phyloP scores from a whole-genome alignment of 495 filamentous ascomycete genomes.

The Penicillium mononematosum region DNA sequence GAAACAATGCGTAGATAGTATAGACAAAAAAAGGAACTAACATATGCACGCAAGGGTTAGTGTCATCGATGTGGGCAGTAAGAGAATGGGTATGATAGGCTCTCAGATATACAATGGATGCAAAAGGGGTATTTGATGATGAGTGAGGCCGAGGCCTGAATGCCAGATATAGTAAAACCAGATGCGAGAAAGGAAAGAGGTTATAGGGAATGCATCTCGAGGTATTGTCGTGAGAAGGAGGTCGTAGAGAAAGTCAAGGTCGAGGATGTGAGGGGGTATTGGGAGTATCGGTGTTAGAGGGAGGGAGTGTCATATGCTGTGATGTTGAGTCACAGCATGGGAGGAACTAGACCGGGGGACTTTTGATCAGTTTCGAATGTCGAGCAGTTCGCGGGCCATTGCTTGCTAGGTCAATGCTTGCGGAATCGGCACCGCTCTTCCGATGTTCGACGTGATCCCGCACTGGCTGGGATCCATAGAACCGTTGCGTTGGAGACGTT shows the following conservation, averaged over 20 bases:
- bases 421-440: constrained; percentile 8
- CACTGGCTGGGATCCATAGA: constrained; percentile 22
- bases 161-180: constrained; percentile 3
- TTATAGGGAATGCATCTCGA: constrained; percentile 8
- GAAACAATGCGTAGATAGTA: not conserved
- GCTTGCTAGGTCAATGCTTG: not conserved
- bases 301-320: not conserved
- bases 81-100: constrained; percentile 7
- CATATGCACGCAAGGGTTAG: not conserved
- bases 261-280: not conserved
- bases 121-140: constrained; percentile 6
- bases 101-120: constrained; percentile 7
- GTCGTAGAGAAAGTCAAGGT: not conserved
- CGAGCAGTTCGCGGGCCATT: constrained; percentile 6
- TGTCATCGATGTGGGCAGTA: not conserved
- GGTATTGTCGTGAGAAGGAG: constrained; percentile 2
- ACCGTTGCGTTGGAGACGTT: constrained; percentile 14
- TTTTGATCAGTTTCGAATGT: constrained; percentile 21
- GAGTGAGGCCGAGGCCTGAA: not conserved
- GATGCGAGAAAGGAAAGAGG: not conserved
- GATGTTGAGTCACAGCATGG: constrained; percentile 2
- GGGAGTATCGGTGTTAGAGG: not conserved
- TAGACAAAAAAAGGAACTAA: not conserved
- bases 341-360: not conserved
- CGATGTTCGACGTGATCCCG: constrained; percentile 20